A percentile compares a stretch with the other conserved stretches of the same genome.
Evolutionary conservation across 768 basidiomycete genomes (phyloP).

Genomic region (Kwoniella europaea): DNA sequence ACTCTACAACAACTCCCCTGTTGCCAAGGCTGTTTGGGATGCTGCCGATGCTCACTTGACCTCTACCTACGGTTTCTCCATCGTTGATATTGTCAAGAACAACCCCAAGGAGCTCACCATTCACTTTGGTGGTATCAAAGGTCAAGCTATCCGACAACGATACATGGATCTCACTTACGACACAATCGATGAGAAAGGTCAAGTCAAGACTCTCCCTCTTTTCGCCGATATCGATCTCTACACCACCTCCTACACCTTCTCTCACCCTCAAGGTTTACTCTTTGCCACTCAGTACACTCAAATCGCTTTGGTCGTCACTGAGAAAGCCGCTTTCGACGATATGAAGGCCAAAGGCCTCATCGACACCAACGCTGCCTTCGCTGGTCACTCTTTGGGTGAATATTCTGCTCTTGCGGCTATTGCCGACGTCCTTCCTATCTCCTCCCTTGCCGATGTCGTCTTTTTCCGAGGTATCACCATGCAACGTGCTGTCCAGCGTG

Average conservation of each 20-base stretch:
- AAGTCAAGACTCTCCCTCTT: constrained; percentile 91
- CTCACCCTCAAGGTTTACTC: constrained; percentile 89
- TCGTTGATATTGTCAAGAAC: constrained; percentile 97
- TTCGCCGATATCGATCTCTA: constrained; percentile 94
- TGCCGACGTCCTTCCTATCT: constrained; percentile 92
- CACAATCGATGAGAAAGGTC: constrained; percentile 92
- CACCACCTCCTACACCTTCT: constrained; percentile 97
- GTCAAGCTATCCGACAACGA: constrained; percentile 95
- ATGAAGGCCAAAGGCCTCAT: constrained; percentile 96
- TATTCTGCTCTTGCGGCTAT: constrained; percentile 98
- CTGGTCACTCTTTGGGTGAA: constrained; percentile 97
- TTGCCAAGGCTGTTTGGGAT: constrained; percentile 97
- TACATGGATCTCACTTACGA: constrained; percentile 99
- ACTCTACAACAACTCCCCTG: constrained; percentile 87
- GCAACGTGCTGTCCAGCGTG: constrained; percentile 98
- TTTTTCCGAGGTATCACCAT: constrained; percentile 99
- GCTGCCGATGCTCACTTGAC: constrained; percentile 90
- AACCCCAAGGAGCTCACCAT: constrained; percentile 98
- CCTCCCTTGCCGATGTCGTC: constrained; percentile 93
- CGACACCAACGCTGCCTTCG: constrained; percentile 88
- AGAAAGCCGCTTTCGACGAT: constrained; percentile 97
- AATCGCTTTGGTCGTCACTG: constrained; percentile 96
- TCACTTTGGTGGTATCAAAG: constrained; percentile 99
- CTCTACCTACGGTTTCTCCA: constrained; percentile 96
- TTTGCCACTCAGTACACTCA: constrained; percentile 99